phyloP scores from a whole-genome alignment of 805 yeast species.

The Kazachstania taianensis region DNA sequence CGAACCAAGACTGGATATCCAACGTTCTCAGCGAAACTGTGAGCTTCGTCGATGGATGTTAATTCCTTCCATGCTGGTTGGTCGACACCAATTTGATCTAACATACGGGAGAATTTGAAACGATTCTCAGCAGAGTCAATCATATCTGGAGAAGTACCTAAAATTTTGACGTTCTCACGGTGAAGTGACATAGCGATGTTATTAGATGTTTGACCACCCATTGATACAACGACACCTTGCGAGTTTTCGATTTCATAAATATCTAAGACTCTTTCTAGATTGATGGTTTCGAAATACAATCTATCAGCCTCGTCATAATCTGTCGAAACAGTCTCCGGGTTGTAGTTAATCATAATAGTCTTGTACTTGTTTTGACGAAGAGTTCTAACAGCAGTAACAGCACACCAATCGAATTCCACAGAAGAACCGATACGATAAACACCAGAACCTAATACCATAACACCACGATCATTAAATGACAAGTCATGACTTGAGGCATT shows the following conservation, averaged over 20 bases:
- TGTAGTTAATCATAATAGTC: slow-evolving; percentile 94
- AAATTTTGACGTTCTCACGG: slow-evolving; percentile 87
- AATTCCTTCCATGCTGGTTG: slow-evolving; percentile 99
- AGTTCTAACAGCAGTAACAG: slow-evolving; percentile 92
- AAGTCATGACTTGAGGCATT: slow-evolving; percentile 85
- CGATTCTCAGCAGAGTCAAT: slow-evolving; percentile 97
- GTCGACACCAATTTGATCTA: slow-evolving; percentile 92
- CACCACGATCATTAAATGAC: slow-evolving; percentile 82
- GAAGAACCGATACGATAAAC: slow-evolving; percentile 98
- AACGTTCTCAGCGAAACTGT: slow-evolving; percentile 80
- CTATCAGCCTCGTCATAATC: slow-evolving; percentile 98
- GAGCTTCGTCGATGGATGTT: slow-evolving; percentile 88
- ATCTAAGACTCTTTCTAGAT: slow-evolving; percentile 87
- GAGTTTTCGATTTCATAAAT: slow-evolving; percentile 88
- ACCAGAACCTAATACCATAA: slow-evolving; percentile 95
- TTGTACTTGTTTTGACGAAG: slow-evolving; percentile 76
- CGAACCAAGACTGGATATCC: slow-evolving; percentile 93
- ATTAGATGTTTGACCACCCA: slow-evolving; percentile 99
- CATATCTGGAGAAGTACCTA: slow-evolving; percentile 97
- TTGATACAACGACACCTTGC: slow-evolving; percentile 84
- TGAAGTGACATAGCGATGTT: slow-evolving; percentile 88
- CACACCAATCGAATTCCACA: slow-evolving; percentile 99
- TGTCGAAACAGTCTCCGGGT: slow-evolving; percentile 98
- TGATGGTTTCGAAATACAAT: slow-evolving; percentile 89
- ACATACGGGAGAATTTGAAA: slow-evolving; percentile 94